Percentiles rank a stretch among this genome's conserved stretches.
Evolutionary conservation across 371 early-diverging fungal species (phyloP).

Genomic region (Mortierella sp.): DNA sequence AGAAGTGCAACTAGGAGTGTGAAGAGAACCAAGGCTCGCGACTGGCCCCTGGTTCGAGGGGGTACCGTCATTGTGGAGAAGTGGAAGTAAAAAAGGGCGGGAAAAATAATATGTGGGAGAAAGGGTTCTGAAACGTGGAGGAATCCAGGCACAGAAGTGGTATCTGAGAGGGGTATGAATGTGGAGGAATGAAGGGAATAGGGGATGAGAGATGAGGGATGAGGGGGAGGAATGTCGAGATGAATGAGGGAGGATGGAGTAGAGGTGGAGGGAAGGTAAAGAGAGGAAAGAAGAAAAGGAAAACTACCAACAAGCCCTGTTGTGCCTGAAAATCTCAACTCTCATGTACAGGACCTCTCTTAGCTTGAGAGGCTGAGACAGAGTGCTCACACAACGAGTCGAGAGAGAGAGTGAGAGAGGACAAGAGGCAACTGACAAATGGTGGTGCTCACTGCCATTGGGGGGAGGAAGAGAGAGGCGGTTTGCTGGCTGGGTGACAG

Average conservation of each 20-base stretch:
- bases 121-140: neutral
- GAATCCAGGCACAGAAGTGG: neutral
- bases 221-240: neutral
- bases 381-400: neutral
- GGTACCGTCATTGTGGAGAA: neutral
- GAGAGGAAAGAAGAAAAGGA: neutral
- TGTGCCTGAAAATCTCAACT: neutral
- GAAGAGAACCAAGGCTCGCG: neutral
- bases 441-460: neutral
- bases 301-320: too few relatives aligned
- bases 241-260: neutral
- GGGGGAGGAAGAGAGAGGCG: neutral
- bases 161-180: neutral
- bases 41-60: neutral
- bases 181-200: neutral
- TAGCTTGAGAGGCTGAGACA: too few relatives aligned
- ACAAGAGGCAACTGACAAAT: too few relatives aligned
- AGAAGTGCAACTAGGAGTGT: neutral
- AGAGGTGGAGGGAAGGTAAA: neutral
- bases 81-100: constrained; percentile 10
- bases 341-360: too few relatives aligned
- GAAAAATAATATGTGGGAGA: neutral
- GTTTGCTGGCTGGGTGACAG: neutral
- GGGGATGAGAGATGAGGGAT: constrained; percentile 11
- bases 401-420: neutral